These are phyloP conservation scores for Rhizophora mangle DNA, from an alignment of 345 rosid genomes.

Conservation along the genomic window DNA sequence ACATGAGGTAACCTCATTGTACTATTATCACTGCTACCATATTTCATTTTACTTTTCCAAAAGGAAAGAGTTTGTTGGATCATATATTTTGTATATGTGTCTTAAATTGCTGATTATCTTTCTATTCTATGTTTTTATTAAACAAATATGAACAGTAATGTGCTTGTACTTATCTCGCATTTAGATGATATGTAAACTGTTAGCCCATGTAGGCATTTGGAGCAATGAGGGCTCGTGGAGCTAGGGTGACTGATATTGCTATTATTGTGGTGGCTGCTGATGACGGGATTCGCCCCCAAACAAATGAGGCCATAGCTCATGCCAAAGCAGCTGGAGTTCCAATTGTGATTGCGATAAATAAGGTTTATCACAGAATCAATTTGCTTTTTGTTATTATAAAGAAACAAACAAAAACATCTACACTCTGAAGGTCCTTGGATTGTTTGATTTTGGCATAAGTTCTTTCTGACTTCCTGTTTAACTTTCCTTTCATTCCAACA, in stretches of 20 bases:
- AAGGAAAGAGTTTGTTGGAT: no score
- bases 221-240: slow-evolving; percentile 99
- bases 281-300: slow-evolving; percentile 99
- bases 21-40: neutral
- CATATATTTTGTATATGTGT: slow-evolving; percentile 7
- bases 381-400: slow-evolving; percentile 13
- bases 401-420: neutral
- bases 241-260: slow-evolving; percentile 93
- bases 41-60: no score
- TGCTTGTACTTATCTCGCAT: slow-evolving; percentile 15
- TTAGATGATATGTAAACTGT: slow-evolving; percentile 32
- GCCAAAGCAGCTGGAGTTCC: slow-evolving; percentile 99
- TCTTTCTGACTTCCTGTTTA: slow-evolving; percentile 17
- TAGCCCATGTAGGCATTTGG: slow-evolving; percentile 81
- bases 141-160: slow-evolving; percentile 13
- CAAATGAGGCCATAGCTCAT: slow-evolving; percentile 96
- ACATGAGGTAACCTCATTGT: slow-evolving; percentile 67
- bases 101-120: neutral
- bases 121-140: slow-evolving; percentile 4
- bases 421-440: neutral
- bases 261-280: slow-evolving; percentile 97
- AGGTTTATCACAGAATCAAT: slow-evolving; percentile 41
- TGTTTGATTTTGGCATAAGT: slow-evolving; percentile 10
- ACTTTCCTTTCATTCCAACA: slow-evolving; percentile 31
- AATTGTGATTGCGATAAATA: slow-evolving; percentile 80